These are phyloP conservation scores for Exophiala sp. DNA, from an alignment of 2,329 filamentous ascomycete genomes.

Conservation along the genomic window DNA sequence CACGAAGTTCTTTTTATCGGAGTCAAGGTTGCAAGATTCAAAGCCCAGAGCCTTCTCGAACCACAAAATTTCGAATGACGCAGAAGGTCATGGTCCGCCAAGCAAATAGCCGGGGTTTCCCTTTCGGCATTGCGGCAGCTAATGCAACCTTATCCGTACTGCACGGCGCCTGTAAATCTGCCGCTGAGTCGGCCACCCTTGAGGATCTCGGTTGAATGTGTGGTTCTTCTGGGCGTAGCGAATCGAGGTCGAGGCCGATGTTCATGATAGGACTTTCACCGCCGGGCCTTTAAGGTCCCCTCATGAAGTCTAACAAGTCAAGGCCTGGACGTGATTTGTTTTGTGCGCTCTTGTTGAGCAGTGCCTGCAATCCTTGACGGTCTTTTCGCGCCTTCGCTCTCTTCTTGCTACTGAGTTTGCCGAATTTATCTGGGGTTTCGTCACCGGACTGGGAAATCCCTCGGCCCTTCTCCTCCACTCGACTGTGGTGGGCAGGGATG, in stretches of 20 bases:
- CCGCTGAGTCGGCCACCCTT: no score
- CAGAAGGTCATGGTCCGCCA: conserved; percentile 18
- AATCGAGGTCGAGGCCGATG: no score
- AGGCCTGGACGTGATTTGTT: conserved; percentile 12
- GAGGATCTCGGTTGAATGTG: no score
- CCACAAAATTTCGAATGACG: conserved; percentile 20
- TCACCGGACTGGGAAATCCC: no score
- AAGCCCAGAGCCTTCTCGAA: conserved; percentile 14
- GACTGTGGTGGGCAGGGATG: no score
- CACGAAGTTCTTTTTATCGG: neutral
- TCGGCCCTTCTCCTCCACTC: no score
- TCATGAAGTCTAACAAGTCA: conserved; percentile 29
- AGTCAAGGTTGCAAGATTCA: neutral
- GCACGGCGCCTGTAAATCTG: no score
- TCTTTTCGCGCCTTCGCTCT: conserved; percentile 51
- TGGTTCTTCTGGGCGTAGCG: neutral
- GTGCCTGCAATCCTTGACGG: conserved; percentile 46
- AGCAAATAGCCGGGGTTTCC: conserved; percentile 10
- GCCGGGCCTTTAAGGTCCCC: conserved; percentile 5
- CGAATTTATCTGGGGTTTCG: neutral
- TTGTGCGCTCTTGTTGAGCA: conserved; percentile 36
- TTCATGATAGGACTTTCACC: no score
- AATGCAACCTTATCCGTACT: conserved; percentile 8
- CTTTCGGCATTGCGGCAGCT: conserved; percentile 8
- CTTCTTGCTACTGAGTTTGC: conserved; percentile 46